Base-by-base conservation (phyloP, 1,139 yeast genomes). In the Scheffersomyces segobiensis region DNA sequence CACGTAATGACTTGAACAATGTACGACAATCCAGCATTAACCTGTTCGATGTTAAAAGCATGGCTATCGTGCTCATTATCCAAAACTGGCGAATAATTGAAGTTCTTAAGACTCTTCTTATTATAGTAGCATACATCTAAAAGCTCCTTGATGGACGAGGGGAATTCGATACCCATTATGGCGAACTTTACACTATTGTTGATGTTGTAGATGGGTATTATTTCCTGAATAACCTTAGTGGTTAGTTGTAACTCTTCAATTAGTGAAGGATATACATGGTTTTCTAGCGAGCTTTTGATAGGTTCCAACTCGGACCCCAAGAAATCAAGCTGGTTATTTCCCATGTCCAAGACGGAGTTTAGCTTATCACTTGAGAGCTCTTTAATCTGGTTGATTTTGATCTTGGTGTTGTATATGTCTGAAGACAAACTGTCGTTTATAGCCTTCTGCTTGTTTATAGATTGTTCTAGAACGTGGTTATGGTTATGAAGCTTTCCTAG, bases 121-220 rank as follows among this genome's bases (percentile, higher is more conserved):
- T 72, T 67, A 53, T 73, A 67, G 63, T 79, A 77, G 58, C 81
- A 74, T 3, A 67, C 63, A 7, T 70, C 65, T 22, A 78, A 65
- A 17, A 79, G 57, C 26, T 74, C 77, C 48, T 68, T 69, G 24
- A 73, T 70, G 53, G 70, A 69, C 7, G 71, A 59, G 0, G 83
- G 83, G 55, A 79, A 77, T 56, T 77, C 78, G 3, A 78, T 62
- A 0, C 78, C 81, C 62, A 71, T 55, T 2, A 80, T 77, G 39
- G 69, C 65, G 59, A 78, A 74, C n/a, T 66, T 66, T 19, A 69
- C 65, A 5, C 73, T 57, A 50, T 66, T 63, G 32, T 66, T 64
- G 5, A 65, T 59, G 55, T 71, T 72, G 17, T 66, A 69, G n/a
- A 80, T 77, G 17, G 69, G 66, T 39, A 77, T 64, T 2, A 74